Evolutionary conservation across 2,329 filamentous ascomycete genomes (phyloP).

Genomic region (Pyricularia pennisetigena): DNA sequence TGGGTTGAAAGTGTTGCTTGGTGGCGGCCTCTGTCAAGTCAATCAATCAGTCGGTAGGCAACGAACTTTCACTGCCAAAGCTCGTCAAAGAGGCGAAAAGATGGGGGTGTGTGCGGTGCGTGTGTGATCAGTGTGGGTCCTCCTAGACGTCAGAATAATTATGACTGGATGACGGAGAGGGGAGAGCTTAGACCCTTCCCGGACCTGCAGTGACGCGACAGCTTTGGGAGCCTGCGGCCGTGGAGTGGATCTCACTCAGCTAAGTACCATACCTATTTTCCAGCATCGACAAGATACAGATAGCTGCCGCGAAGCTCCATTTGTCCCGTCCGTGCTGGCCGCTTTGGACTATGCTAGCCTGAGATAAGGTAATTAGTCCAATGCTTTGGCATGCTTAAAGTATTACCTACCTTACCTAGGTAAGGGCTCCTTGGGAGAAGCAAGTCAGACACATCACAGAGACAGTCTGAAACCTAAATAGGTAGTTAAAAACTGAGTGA

Average conservation of each 20-base stretch:
- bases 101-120: not conserved
- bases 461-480: not conserved
- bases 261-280: not conserved
- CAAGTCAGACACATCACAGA: not conserved
- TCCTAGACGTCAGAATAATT: not conserved
- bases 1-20: not conserved
- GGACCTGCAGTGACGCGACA: constrained; percentile 1
- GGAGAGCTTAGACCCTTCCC: not conserved
- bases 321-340: not conserved
- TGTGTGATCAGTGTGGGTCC: not conserved
- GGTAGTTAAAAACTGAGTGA: not conserved
- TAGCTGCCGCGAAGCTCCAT: not conserved
- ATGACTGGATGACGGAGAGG: not conserved
- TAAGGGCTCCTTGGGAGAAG: not conserved
- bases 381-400: not conserved
- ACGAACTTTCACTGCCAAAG: not conserved
- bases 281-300: not conserved
- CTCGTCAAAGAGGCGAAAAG: not conserved
- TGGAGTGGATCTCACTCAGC: not conserved
- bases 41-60: not conserved
- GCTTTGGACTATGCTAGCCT: not conserved
- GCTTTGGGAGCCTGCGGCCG: not conserved
- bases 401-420: not conserved
- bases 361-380: not conserved
- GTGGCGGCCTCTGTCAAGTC: not conserved